Evolutionary conservation across 768 basidiomycete species (phyloP).

Genomic region (Galerina sulciceps): DNA sequence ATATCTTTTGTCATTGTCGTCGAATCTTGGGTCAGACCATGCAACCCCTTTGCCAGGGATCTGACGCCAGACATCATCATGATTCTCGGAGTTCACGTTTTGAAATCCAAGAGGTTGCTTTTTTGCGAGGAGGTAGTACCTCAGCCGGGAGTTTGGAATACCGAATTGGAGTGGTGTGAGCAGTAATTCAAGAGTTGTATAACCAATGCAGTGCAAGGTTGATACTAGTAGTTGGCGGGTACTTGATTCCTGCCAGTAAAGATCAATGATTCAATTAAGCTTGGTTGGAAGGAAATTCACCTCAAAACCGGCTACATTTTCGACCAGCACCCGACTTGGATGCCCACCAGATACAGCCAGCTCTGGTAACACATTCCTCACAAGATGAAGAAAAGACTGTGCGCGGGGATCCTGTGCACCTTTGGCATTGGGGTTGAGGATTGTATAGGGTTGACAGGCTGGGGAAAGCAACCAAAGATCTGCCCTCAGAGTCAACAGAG

Average conservation of each 20-base stretch:
- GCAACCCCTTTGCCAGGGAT: conserved; percentile 51
- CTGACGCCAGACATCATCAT: conserved; percentile 44
- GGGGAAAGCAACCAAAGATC: conserved; percentile 81
- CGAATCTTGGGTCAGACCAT: conserved; percentile 45
- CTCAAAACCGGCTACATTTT: conserved; percentile 87
- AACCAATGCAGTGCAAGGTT: conserved; percentile 57
- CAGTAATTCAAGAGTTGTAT: conserved; percentile 62
- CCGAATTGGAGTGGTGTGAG: conserved; percentile 80
- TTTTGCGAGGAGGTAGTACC: conserved; percentile 81
- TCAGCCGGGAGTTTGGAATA: conserved; percentile 80
- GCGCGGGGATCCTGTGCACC: conserved; percentile 77
- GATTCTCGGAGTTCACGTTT: conserved; percentile 15
- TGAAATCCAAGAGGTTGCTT: conserved; percentile 43
- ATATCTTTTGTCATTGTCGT: conserved; percentile 2
- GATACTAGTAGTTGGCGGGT: conserved; percentile 62
- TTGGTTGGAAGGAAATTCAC: conserved; percentile 39
- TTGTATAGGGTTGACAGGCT: conserved; percentile 84
- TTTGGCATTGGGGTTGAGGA: conserved; percentile 74
- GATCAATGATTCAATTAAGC: not conserved
- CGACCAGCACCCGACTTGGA: conserved; percentile 68
- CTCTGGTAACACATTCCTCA: conserved; percentile 64
- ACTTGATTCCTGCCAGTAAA: conserved; percentile 55
- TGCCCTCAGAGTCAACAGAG: conserved; percentile 52
- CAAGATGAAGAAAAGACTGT: conserved; percentile 73
- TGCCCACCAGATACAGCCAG: conserved; percentile 47